phyloP scores from a whole-genome alignment of 495 filamentous ascomycete genomes.

The Aspergillus bridgeri region DNA sequence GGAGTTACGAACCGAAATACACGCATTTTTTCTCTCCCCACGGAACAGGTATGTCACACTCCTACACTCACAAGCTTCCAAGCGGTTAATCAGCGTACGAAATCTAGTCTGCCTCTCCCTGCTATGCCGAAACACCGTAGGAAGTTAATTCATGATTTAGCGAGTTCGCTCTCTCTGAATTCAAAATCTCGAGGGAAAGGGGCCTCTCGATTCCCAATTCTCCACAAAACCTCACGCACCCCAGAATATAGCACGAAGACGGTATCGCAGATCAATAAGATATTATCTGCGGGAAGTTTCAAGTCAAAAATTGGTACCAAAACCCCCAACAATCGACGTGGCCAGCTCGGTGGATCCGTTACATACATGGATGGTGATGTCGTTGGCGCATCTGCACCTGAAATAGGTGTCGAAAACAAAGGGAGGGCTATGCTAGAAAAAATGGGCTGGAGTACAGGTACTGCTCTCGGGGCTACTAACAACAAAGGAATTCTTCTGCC shows the following conservation, averaged over 20 bases:
- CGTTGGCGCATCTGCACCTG: slow-evolving; percentile 79
- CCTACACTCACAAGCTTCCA: neutral
- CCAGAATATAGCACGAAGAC: slow-evolving; percentile 46
- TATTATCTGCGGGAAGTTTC: slow-evolving; percentile 32
- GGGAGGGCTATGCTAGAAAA: slow-evolving; percentile 90
- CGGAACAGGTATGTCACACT: slow-evolving; percentile 55
- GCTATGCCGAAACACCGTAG: slow-evolving; percentile 78
- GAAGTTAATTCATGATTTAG: slow-evolving; percentile 72
- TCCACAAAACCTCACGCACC: slow-evolving; percentile 70
- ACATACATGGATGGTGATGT: slow-evolving; percentile 82
- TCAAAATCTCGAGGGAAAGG: slow-evolving; percentile 80
- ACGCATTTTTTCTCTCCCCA: slow-evolving; percentile 61
- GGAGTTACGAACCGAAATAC: slow-evolving; percentile 70
- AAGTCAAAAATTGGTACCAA: slow-evolving; percentile 23
- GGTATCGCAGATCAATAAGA: slow-evolving; percentile 33
- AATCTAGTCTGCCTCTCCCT: slow-evolving; percentile 66
- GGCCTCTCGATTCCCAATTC: slow-evolving; percentile 66
- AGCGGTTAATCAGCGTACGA: slow-evolving; percentile 4
- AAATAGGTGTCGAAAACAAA: slow-evolving; percentile 77
- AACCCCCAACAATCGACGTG: slow-evolving; percentile 31
- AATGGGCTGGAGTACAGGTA: slow-evolving; percentile 94
- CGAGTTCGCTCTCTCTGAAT: slow-evolving; percentile 66
- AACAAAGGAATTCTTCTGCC: slow-evolving; percentile 88
- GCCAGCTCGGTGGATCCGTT: slow-evolving; percentile 42
- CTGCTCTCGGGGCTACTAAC: slow-evolving; percentile 73